Evolutionary conservation across 2,329 filamentous ascomycete species (phyloP).

Genomic region (Colletotrichum destructivum): DNA sequence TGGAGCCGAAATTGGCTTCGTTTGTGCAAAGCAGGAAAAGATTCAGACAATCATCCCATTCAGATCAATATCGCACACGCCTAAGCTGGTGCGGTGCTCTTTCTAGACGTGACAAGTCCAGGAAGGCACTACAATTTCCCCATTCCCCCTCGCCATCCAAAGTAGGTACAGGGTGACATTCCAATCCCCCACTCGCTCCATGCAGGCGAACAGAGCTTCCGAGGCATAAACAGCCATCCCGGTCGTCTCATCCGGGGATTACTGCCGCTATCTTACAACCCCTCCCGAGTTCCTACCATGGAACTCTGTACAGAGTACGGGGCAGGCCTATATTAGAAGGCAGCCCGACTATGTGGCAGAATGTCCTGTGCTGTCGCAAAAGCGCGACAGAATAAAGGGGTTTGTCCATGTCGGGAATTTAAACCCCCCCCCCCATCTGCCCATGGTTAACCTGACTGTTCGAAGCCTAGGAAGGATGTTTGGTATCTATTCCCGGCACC

Average conservation of each 20-base stretch:
- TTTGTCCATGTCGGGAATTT: slow-evolving; percentile 2
- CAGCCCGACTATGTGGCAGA: background rate
- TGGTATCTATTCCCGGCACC: background rate
- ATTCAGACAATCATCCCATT: background rate
- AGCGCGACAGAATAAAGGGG: slow-evolving; percentile 13
- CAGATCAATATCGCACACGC: too few species aligned
- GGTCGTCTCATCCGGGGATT: background rate
- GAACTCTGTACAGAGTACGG: background rate
- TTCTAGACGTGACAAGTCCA: background rate
- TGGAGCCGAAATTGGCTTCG: too few species aligned
- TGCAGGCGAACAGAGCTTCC: slow-evolving; percentile 14
- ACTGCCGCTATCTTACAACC: background rate
- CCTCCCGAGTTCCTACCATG: background rate
- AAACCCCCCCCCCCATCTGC: background rate
- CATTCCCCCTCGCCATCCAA: background rate
- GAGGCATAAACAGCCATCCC: slow-evolving; percentile 4
- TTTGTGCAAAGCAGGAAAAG: background rate
- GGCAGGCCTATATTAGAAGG: too few species aligned
- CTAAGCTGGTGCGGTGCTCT: background rate
- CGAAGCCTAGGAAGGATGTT: slow-evolving; percentile 9
- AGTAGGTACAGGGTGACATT: background rate
- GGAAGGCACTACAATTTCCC: too few species aligned
- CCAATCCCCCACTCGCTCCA: background rate
- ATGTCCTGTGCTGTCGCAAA: too few species aligned
- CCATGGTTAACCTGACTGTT: background rate